A percentile compares a stretch with the other conserved stretches of the same genome.
Conservation (phyloP, 2,329 filamentous ascomycete species). For the Coleophoma cylindrospora region DNA sequence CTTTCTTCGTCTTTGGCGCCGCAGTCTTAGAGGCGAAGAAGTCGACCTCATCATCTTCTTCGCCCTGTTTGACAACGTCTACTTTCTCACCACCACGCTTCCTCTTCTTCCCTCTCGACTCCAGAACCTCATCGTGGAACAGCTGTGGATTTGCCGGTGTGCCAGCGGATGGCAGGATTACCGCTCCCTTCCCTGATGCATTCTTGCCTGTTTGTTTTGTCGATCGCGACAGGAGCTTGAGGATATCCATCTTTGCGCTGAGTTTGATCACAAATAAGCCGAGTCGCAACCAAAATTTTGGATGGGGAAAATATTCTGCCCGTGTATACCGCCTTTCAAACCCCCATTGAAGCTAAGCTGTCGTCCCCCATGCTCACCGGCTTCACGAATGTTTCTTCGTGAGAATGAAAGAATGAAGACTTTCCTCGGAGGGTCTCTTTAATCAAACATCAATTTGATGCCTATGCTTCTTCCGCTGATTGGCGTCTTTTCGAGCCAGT, state of each 20-base stretch:
- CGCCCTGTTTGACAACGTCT: constrained; percentile 25
- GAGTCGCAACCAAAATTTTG: background rate
- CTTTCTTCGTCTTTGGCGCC: constrained; percentile 16
- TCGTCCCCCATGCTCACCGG: background rate
- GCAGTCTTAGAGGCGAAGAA: constrained; percentile 50
- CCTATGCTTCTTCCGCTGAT: too few relatives aligned
- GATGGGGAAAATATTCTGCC: constrained; percentile 1
- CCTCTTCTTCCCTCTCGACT: constrained; percentile 44
- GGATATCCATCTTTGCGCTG: constrained; percentile 46
- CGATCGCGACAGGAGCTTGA: constrained; percentile 67
- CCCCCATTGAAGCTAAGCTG: too few relatives aligned
- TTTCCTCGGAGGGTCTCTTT: too few relatives aligned
- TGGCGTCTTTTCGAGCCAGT: too few relatives aligned
- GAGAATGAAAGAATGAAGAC: background rate
- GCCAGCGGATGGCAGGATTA: constrained; percentile 59
- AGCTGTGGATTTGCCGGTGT: constrained; percentile 63
- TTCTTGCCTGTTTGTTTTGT: constrained; percentile 46
- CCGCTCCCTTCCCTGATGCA: constrained; percentile 25
- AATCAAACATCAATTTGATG: too few relatives aligned
- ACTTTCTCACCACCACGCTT: constrained; percentile 39
- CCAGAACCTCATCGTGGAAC: constrained; percentile 50
- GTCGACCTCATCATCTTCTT: constrained; percentile 38
- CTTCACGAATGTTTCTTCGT: background rate
- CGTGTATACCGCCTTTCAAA: too few relatives aligned
- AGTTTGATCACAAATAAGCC: background rate